Evolutionary conservation across 2,329 filamentous ascomycete species (phyloP).

Genomic region (Epichloe coenophiala): DNA sequence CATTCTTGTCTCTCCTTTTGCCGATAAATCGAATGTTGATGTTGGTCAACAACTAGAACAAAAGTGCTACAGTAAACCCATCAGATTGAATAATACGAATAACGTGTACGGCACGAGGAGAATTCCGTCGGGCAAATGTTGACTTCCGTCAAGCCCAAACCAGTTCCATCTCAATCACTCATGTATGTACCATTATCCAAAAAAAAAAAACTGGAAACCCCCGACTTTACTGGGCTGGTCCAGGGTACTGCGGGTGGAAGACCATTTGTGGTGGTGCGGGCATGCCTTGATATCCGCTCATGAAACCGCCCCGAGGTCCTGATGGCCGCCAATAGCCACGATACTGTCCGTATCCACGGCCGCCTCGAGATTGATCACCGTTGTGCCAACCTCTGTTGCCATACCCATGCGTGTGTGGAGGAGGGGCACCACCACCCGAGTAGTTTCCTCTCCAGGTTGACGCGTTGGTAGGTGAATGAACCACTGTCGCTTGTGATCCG

Average conservation of each 20-base stretch:
- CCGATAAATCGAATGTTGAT: no score
- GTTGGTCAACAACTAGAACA: no score
- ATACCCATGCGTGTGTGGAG: neutral
- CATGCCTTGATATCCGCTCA: neutral
- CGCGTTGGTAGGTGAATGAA: neutral
- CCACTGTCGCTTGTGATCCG: neutral
- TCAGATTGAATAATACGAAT: no score
- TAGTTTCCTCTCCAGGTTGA: constrained; percentile 3
- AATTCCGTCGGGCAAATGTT: no score
- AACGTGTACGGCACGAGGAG: no score
- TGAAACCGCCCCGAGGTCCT: neutral
- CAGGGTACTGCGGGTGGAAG: neutral
- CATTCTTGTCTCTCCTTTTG: no score
- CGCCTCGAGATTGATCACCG: constrained; percentile 9
- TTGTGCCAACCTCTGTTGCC: constrained; percentile 3
- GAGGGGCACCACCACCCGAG: neutral
- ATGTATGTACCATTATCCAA: neutral
- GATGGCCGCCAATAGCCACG: constrained; percentile 4
- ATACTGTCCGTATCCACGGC: constrained; percentile 5
- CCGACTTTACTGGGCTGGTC: neutral
- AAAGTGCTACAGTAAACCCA: no score
- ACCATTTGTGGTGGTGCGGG: neutral
- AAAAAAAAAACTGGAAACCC: neutral
- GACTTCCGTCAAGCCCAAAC: neutral
- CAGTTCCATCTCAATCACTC: neutral